These are phyloP conservation scores for Artemisia argyi DNA, from an alignment of 129 eudicot genomes.

Conservation along the genomic window DNA sequence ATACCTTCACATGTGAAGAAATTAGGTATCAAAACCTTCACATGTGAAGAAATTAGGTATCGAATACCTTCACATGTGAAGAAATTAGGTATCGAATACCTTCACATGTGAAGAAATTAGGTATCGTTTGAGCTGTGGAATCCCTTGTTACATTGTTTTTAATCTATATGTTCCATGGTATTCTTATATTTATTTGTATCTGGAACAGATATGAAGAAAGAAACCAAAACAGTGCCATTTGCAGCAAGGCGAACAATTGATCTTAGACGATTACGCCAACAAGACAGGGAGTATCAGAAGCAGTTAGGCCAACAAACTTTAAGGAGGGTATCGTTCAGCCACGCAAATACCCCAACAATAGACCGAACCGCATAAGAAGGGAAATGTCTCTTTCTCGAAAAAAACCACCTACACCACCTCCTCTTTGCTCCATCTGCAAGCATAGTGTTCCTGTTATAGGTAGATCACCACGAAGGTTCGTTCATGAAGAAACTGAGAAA, in stretches of 20 bases:
- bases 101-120: too few species aligned
- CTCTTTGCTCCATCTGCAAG: constrained; percentile 47
- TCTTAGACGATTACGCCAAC: constrained; percentile 17
- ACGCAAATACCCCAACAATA: constrained; percentile 19
- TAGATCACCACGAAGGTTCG: constrained; percentile 45
- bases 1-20: too few species aligned
- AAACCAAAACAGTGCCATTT: constrained; percentile 6
- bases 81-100: too few species aligned
- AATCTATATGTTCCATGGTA: constrained; percentile 4
- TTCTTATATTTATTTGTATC: constrained; percentile 7
- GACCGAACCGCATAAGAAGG: constrained; percentile 44
- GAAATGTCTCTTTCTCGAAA: constrained; percentile 42
- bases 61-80: too few species aligned
- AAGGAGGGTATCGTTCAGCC: constrained; percentile 30
- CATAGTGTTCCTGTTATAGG: constrained; percentile 38
- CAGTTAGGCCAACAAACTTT: constrained; percentile 4
- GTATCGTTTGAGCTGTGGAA: too few species aligned
- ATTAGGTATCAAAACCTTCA: too few species aligned
- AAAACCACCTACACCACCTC: constrained; percentile 43
- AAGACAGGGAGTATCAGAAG: constrained; percentile 9
- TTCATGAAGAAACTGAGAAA: constrained; percentile 40
- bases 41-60: too few species aligned
- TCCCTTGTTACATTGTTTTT: neutral
- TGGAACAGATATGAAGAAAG: constrained; percentile 27
- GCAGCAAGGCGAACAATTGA: constrained; percentile 21